Conservation (phyloP, 2,329 filamentous ascomycete species). For the Bertia moriformis region DNA sequence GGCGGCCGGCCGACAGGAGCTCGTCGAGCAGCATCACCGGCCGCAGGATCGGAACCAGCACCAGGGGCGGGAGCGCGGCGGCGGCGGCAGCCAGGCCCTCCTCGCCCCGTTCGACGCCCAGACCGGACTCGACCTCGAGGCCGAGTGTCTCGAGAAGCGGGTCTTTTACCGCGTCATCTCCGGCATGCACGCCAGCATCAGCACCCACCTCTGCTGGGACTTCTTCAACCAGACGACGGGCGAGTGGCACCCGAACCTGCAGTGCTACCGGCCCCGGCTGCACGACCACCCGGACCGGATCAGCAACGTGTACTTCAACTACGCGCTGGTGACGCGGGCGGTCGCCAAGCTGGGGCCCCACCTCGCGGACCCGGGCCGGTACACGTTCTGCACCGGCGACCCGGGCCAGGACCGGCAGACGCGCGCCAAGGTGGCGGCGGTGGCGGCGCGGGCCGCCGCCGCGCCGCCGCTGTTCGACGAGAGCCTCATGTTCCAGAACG, state of each 20-base stretch:
- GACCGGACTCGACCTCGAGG: conserved; percentile 61
- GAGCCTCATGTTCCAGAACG: conserved; percentile 80
- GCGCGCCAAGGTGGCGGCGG: conserved; percentile 64
- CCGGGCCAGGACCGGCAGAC: conserved; percentile 63
- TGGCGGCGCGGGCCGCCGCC: conserved; percentile 57
- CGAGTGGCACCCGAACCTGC: conserved; percentile 77
- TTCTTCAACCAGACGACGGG: conserved; percentile 92
- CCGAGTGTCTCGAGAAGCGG: conserved; percentile 94
- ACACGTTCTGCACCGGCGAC: conserved; percentile 88
- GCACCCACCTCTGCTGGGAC: conserved; percentile 88
- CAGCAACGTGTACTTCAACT: conserved; percentile 98
- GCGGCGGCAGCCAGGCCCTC: no score
- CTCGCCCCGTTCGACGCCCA: conserved; percentile 45
- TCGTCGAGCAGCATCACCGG: conserved; percentile 44
- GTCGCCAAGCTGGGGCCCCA: conserved; percentile 79
- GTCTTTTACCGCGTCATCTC: conserved; percentile 92
- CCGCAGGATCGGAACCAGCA: no score
- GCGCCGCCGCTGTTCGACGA: conserved; percentile 83
- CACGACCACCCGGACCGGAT: conserved; percentile 77
- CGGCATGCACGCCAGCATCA: conserved; percentile 97
- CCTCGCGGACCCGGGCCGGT: conserved; percentile 42
- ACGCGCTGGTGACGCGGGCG: conserved; percentile 82
- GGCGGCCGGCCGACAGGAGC: conserved; percentile 41
- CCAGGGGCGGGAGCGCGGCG: no score
- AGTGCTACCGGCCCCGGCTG: conserved; percentile 78